Conservation (phyloP, 2,329 filamentous ascomycete species). For the Bisporella sp. region DNA sequence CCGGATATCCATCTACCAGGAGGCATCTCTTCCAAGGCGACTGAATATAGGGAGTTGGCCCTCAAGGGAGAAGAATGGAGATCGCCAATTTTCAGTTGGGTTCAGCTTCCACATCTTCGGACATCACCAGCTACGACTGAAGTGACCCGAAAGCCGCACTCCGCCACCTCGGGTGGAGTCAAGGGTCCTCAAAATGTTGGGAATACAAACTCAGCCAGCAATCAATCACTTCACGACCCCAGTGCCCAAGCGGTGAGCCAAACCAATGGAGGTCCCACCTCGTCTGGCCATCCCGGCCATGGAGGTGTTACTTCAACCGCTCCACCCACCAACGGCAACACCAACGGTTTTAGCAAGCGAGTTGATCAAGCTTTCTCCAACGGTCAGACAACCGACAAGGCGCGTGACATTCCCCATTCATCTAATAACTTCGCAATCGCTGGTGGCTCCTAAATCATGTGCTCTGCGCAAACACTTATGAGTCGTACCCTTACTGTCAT, state of each 20-base stretch:
- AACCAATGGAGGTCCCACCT: slow-evolving; percentile 15
- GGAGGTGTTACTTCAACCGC: no score
- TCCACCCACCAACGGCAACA: slow-evolving; percentile 37
- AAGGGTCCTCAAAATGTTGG: slow-evolving; percentile 20
- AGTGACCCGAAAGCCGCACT: slow-evolving; percentile 46
- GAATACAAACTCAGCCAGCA: slow-evolving; percentile 12
- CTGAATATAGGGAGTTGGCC: slow-evolving; percentile 84
- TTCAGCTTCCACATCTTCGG: slow-evolving; percentile 61
- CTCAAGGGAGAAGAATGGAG: slow-evolving; percentile 89
- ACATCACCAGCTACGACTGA: slow-evolving; percentile 55
- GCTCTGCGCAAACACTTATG: no score
- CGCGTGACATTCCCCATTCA: no score
- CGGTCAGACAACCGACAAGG: neutral
- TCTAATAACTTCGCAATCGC: no score
- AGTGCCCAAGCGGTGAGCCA: slow-evolving; percentile 6
- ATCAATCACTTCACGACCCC: slow-evolving; percentile 8
- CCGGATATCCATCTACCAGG: slow-evolving; percentile 78
- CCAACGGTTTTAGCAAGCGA: slow-evolving; percentile 17
- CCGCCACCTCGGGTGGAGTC: slow-evolving; percentile 19
- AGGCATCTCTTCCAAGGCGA: slow-evolving; percentile 88
- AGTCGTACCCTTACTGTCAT: no score
- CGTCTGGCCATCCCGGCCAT: no score
- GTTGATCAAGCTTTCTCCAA: slow-evolving; percentile 22
- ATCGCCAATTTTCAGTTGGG: slow-evolving; percentile 89
- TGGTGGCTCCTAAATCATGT: no score